Conservation (phyloP, 192 early-diverging fungal species). For the Backusella mclennaniae region DNA sequence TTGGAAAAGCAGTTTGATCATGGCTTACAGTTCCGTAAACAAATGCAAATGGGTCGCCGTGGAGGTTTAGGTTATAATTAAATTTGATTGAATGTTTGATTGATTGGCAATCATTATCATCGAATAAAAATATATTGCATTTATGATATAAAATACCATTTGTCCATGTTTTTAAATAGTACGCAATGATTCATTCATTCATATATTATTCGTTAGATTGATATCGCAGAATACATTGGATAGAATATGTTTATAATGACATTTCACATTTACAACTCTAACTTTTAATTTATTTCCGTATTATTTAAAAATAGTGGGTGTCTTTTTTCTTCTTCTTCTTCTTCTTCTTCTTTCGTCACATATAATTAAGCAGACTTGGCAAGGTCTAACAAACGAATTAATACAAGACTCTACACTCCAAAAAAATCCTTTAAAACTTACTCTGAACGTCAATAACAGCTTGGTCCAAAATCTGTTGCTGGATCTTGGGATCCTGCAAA, state of each 20-base stretch:
- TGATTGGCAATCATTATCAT: background rate
- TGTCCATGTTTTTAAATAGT: too few species aligned
- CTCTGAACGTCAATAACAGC: conserved; percentile 57
- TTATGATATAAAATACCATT: too few species aligned
- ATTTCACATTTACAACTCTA: background rate
- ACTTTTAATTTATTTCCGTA: background rate
- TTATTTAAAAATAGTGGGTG: background rate
- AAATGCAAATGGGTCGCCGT: conserved; percentile 49
- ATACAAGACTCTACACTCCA: background rate
- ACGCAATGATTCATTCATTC: too few species aligned
- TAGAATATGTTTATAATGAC: background rate
- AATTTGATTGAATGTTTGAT: background rate
- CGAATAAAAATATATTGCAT: background rate
- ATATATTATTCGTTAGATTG: too few species aligned
- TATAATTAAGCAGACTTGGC: conserved; percentile 10
- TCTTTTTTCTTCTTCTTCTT: too few species aligned
- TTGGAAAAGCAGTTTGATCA: conserved; percentile 61
- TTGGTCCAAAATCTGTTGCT: conserved; percentile 58
- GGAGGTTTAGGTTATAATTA: conserved; percentile 50
- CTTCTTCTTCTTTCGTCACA: background rate
- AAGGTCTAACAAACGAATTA: conserved; percentile 5
- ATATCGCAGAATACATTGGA: too few species aligned
- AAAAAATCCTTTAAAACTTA: conserved; percentile 14
- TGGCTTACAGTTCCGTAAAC: conserved; percentile 49
- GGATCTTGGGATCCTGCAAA: conserved; percentile 68